Conservation (phyloP, 192 early-diverging fungal species). For the Mortierella hygrophila region DNA sequence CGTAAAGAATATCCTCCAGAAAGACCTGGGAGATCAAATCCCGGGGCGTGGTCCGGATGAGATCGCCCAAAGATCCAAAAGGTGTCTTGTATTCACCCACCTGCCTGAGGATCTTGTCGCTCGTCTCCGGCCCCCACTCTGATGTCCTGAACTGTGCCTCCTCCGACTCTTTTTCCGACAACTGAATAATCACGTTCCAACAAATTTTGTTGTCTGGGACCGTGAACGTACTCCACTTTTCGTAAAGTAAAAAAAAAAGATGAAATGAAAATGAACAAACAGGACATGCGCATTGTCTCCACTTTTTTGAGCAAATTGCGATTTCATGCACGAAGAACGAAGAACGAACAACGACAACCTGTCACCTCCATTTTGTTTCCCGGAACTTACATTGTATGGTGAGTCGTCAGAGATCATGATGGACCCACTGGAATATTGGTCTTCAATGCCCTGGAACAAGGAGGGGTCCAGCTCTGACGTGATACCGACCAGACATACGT, state of each 20-base stretch:
- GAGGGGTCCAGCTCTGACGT: neutral
- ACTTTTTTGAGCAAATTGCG: neutral
- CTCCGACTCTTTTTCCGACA: neutral
- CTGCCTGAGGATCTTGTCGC: slow-evolving; percentile 1
- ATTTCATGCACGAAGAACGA: neutral
- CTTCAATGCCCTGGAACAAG: neutral
- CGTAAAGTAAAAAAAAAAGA: neutral
- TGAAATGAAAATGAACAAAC: neutral
- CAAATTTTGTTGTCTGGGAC: slow-evolving; percentile 19
- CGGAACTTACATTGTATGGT: slow-evolving; percentile 8
- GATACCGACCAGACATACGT: slow-evolving; percentile 12
- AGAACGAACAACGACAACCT: neutral
- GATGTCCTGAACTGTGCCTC: neutral
- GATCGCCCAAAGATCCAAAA: neutral
- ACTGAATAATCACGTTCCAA: slow-evolving; percentile 8
- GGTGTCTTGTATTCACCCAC: neutral
- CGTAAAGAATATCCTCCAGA: slow-evolving; percentile 17
- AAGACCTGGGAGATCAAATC: neutral
- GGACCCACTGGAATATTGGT: neutral
- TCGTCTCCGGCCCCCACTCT: slow-evolving; percentile 22
- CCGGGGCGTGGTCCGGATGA: slow-evolving; percentile 8
- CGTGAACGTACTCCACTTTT: slow-evolving; percentile 8
- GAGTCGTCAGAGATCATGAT: neutral
- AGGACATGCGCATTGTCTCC: neutral
- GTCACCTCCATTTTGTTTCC: too few relatives aligned